Base-by-base conservation (phyloP, 2,329 filamentous ascomycete species). In the Zasmidium cellare region DNA sequence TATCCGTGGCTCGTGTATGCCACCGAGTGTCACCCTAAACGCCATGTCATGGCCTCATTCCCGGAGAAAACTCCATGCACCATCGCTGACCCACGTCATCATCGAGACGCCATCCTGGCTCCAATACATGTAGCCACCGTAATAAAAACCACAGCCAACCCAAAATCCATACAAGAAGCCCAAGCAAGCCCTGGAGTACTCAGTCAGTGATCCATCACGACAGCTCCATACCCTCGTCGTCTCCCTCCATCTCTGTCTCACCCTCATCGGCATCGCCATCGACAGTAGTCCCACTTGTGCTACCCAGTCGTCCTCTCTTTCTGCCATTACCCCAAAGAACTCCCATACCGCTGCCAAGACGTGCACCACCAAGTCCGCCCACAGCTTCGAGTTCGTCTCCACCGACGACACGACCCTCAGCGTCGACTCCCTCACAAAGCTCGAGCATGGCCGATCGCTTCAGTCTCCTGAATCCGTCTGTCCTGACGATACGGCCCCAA, bases 401-500 rank as follows among this genome's bases (percentile, higher is more conserved):
- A 53, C 89, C 89, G 5, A 97, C 83, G 6, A 99, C 88, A 23
- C 93, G 84, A n/a, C 92, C 92, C 70, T 97, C 94, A 68, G 87
- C 89, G 74, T 97, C 92, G 46, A 96, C 90, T 72, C 96, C 92
- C 74, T 96, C 91, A 55, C 91, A 96, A 9, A 99, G 83, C 70
- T 97, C 93, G 56, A 97, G 89, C 57, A 99, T 81, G 20, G 91
- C 90, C 53, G 84, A 80, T 55, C 90, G 87, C 56, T 88, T 91
- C 35, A 99, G 80, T 51, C 85, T 87, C 59, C 92, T 82, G 78
- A 97, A 99, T 0, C 90, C 92, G 31, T 88, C 83, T 0, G 92
- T 97, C 18, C 94, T 87, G 20, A 97, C 94, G 24, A 99, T 86
- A 48, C 94, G 87, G 53, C 94, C 94, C 92, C 94, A 99, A 74